Evolutionary conservation across 2,329 filamentous ascomycete species (phyloP).

Genomic region (Ophiostoma ips): DNA sequence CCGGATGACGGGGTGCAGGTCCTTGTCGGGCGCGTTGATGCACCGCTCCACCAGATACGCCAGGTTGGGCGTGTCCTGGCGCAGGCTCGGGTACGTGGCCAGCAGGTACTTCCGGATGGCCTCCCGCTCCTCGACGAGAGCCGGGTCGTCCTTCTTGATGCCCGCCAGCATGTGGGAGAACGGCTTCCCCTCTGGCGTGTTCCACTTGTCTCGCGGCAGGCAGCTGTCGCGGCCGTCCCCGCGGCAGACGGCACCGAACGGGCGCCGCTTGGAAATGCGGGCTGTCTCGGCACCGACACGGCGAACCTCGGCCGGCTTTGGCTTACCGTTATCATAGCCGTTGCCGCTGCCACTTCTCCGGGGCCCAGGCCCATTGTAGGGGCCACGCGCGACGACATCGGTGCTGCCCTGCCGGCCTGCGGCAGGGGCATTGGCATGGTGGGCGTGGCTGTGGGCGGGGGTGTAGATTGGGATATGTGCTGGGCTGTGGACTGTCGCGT

Average conservation of each 20-base stretch:
- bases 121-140: not conserved
- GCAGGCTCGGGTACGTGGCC: not conserved
- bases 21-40: not conserved
- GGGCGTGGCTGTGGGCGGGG: no score
- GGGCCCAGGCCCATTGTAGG: no score
- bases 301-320: not conserved
- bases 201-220: not conserved
- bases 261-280: no score
- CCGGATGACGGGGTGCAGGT: not conserved
- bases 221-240: no score
- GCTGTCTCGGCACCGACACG: no score
- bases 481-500: no score
- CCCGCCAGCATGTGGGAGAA: not conserved
- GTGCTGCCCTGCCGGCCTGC: no score
- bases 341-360: not conserved
- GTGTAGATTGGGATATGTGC: no score
- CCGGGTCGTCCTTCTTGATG: not conserved
- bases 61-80: not conserved
- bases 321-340: not conserved
- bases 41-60: not conserved
- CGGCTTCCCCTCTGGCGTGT: not conserved
- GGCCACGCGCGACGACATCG: no score
- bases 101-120: not conserved
- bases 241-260: no score
- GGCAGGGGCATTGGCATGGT: no score